phyloP scores from a whole-genome alignment of 495 filamentous ascomycete species.

The Friedmanniomyces simplex region DNA sequence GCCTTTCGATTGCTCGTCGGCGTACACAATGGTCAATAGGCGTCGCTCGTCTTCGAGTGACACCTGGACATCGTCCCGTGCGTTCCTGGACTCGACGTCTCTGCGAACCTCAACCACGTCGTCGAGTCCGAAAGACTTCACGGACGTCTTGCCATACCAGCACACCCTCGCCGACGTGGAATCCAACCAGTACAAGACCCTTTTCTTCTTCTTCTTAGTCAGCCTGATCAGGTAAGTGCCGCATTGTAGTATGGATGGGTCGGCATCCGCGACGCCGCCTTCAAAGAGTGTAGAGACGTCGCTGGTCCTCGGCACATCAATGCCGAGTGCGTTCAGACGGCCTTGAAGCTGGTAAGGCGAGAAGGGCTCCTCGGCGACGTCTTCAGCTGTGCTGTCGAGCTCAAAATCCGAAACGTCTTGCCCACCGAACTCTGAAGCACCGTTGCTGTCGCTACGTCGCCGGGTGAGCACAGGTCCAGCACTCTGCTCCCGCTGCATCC shows the following conservation, averaged over 20 bases:
- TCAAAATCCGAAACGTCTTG: conserved; percentile 36
- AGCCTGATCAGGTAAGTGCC: conserved; percentile 72
- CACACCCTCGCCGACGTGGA: conserved; percentile 70
- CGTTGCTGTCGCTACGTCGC: conserved; percentile 77
- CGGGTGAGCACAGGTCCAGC: conserved; percentile 80
- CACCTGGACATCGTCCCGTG: conserved; percentile 71
- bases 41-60: conserved; percentile 46
- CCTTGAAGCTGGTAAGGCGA: conserved; percentile 26
- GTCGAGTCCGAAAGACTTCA: conserved; percentile 83
- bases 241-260: conserved; percentile 58
- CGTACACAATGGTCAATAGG: conserved; percentile 85
- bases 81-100: conserved; percentile 77
- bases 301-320: conserved; percentile 24
- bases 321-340: conserved; percentile 29
- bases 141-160: conserved; percentile 70
- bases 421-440: conserved; percentile 40
- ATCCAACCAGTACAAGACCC: conserved; percentile 68
- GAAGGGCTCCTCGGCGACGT: conserved; percentile 43
- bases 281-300: conserved; percentile 24
- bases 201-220: conserved; percentile 67
- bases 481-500: conserved; percentile 67
- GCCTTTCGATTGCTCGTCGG: conserved; percentile 54
- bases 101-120: conserved; percentile 84
- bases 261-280: conserved; percentile 52
- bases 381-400: conserved; percentile 55